Evolutionary conservation across 352 stramenopile species (phyloP), one percentile per base, ranked within the genome.

Genomic region (Phytophthora pisi): DNA sequence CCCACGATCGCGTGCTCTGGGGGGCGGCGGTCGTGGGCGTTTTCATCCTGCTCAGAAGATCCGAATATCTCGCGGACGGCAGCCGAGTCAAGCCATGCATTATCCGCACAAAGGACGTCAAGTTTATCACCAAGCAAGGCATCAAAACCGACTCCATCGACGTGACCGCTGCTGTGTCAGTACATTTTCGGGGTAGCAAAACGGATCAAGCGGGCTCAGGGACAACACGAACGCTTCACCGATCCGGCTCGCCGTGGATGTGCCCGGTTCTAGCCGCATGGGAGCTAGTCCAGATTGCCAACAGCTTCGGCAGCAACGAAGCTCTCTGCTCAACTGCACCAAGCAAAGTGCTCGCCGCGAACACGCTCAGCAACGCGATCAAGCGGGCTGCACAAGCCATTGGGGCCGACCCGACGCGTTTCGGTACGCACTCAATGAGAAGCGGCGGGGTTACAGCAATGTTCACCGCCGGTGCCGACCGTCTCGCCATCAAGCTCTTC

Each of bases 11-110:
- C 55, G 49, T 65, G 13, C 28, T 65, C 10, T 70, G 52, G 52
- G 61, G 61, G 61, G 45, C 53, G 62, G 61, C 51, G 51, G 50
- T 66, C 56, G 16, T 70, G 56, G 56, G 51, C 31, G 62, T 58
- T n/a, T 38, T 66, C 63, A 57, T 66, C 40, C 16, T 71, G 40
- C 28, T 66, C 0, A 13, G 56, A 24, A 16, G 64, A 16, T 58
- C 38, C 10, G 54, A 64, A 10, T 70, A 70, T 43, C 16, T 70
- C 18, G 42, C 42, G 0, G 56, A 70, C 23, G 16, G 40, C 31
- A 34, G 6, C 6, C 4, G 8, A 8, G 26, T 56, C 7, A 70
- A 70, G 7, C 13, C 28, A 4, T 70, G 66, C 34, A 31, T 34
- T 3, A 52, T 70, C 23, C 40, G 50, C 8, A 10, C 8, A 3